Conservation (phyloP, 345 rosid genomes). For the Carallia brachiata region DNA sequence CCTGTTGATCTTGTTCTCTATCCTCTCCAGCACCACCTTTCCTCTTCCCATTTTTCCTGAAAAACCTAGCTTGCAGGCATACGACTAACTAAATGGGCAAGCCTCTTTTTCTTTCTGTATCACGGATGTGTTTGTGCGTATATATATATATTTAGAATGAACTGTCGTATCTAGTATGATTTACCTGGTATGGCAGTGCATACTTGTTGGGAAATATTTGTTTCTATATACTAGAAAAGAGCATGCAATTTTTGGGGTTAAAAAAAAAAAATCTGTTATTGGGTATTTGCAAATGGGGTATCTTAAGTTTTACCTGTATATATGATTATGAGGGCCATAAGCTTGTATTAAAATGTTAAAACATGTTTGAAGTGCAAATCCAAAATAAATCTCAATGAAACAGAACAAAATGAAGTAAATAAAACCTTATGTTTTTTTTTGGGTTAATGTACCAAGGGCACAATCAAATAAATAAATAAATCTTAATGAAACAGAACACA, state of each 20-base stretch:
- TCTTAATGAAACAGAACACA: too few species aligned
- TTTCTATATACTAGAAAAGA: not conserved
- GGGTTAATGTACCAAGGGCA: too few species aligned
- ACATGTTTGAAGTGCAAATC: too few species aligned
- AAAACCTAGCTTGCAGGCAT: conserved; percentile 2
- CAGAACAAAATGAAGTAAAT: too few species aligned
- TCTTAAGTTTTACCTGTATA: too few species aligned
- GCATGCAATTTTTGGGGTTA: not conserved
- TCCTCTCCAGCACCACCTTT: conserved; percentile 41
- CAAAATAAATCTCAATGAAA: too few species aligned
- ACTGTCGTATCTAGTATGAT: not conserved
- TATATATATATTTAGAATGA: not conserved
- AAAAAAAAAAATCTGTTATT: not conserved
- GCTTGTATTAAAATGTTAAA: too few species aligned
- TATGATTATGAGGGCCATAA: too few species aligned
- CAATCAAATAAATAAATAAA: too few species aligned
- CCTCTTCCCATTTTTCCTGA: conserved; percentile 41
- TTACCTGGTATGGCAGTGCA: not conserved
- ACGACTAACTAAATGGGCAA: not conserved
- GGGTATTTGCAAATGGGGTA: not conserved
- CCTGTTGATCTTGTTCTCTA: conserved; percentile 43
- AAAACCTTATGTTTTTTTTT: too few species aligned
- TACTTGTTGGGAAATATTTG: not conserved
- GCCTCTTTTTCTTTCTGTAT: not conserved
- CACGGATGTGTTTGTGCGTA: not conserved